Conservation (phyloP, 192 early-diverging fungal species). For the Podochytrium sp. region DNA sequence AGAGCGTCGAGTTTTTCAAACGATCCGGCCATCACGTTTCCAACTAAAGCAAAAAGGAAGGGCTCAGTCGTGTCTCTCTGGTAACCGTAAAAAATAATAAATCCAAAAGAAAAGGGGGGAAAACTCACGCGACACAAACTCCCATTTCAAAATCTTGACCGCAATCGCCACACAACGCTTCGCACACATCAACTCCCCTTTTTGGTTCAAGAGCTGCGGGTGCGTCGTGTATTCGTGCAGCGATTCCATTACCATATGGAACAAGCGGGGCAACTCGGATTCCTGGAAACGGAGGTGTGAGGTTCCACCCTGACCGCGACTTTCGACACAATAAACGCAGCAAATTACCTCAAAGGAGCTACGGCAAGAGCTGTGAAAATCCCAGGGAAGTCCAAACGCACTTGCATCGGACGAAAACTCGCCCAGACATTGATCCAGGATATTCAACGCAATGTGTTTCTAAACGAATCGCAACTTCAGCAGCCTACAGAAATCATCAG, state of each 20-base stretch:
- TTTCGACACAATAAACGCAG: no score
- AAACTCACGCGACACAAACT: slow-evolving; percentile 27
- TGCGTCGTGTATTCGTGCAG: slow-evolving; percentile 24
- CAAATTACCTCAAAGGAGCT: slow-evolving; percentile 35
- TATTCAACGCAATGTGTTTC: slow-evolving; percentile 30
- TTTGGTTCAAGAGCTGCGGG: not conserved
- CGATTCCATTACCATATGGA: slow-evolving; percentile 28
- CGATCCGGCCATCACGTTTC: slow-evolving; percentile 23
- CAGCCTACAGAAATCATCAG: not conserved
- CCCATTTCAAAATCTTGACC: slow-evolving; percentile 28
- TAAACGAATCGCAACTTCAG: not conserved
- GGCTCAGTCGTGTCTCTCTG: not conserved
- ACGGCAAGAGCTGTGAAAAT: slow-evolving; percentile 29
- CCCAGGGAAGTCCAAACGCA: slow-evolving; percentile 33
- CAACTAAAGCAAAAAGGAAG: not conserved
- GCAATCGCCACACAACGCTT: slow-evolving; percentile 18
- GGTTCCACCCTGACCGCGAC: no score
- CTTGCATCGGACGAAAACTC: slow-evolving; percentile 35
- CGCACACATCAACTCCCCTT: slow-evolving; percentile 10
- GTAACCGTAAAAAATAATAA: not conserved
- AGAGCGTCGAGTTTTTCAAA: slow-evolving; percentile 19
- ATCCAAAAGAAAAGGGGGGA: not conserved
- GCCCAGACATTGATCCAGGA: slow-evolving; percentile 28
- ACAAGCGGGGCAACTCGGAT: slow-evolving; percentile 24
- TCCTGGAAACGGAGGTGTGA: no score